Evolutionary conservation across 768 basidiomycete genomes (phyloP), one percentile per base, ranked within the genome.

Genomic region (Leccinum imitatum): DNA sequence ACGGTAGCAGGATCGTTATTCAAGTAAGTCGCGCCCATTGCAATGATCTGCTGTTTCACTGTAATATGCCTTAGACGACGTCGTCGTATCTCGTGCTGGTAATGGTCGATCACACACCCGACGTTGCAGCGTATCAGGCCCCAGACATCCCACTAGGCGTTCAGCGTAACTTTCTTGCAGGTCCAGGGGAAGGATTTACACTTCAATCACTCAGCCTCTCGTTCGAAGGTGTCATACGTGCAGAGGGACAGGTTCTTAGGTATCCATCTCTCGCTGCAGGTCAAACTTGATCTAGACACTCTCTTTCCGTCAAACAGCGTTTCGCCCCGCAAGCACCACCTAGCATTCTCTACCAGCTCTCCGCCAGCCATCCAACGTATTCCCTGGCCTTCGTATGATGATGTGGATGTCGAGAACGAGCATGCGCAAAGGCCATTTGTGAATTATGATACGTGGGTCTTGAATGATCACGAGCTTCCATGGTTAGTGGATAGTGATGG

Each of bases 291-390:
- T 56, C 59, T 41, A 39, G 11, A 59, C 57, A 13, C 41, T 35
- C 9, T 56, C 21, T 48, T 15, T 59, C 53, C 53, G 9, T 21
- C 30, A 39, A 57, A 68, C 37, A 93, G 92, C 61, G 84, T 92
- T 23, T 93, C 91, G 6, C 90, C 90, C 23, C 82, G 91, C 55
- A 84, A 79, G 67, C 75, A 84, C 53, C 81, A 85, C 71, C 78
- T 94, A 27, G 60, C 88, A 44, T 93, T 93, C 69, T 88, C 91
- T 3, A 93, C 91, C 1, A 78, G 76, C 63, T 82, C 78, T 57
- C 92, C 93, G 2, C 83, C 90, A 1, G 84, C 91, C 3, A 78
- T 94, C 27, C 92, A 94, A 66, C 84, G 87, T 23, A 90, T 94
- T 66, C 91, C 92, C 2, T 94, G 93, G 91, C 92, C 93, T 8